Evolutionary conservation across 2,329 filamentous ascomycete species (phyloP), one percentile per base, ranked within the genome.

Genomic region (Coniochaeta sp.): DNA sequence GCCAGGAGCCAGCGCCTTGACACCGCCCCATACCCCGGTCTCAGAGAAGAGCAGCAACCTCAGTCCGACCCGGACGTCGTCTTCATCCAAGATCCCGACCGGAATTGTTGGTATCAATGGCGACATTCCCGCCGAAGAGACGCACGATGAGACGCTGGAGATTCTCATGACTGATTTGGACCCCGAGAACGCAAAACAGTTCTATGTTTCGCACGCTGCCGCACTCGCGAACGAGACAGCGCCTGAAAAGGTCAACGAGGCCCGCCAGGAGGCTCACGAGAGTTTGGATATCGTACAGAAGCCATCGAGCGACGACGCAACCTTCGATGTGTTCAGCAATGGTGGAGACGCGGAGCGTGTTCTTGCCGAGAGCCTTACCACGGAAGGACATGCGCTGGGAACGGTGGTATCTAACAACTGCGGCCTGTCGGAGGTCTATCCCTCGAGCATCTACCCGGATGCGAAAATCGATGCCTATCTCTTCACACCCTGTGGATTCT

Each of bases 401-500:
- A 95, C 91, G 3, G 88, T 97, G 47, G 92, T 99, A 55, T 95
- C 93, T 17, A 90, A 98, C 67, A 82, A 83, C 62, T 98, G 91
- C 73, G 95, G 95, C 58, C 83, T 99, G 56, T 89, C 92, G 19
- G 88, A 92, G 63, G 87, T 99, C 63, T 99, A 98, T 69, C 89
- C 95, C 6, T 87, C 85, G 52, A 87, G 86, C 62, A 88, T 89
- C 74, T 98, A 96, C 71, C 93, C 95, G 0, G 93, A 97, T 67
- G 90, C 95, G 24, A 89, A 91, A 62, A 91, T 99, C 66, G 95
- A 99, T 68, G 91, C 95, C 24, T 99, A 98, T 73, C 84, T 97
- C 59, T 99, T 99, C 79, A 92, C 90, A 0, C 95, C 95, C 0
- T 99, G 95, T 70, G 95, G 95, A 61, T 99, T 96, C 76, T 97